phyloP scores from a whole-genome alignment of 257 asterid species.

The Striga asiatica region DNA sequence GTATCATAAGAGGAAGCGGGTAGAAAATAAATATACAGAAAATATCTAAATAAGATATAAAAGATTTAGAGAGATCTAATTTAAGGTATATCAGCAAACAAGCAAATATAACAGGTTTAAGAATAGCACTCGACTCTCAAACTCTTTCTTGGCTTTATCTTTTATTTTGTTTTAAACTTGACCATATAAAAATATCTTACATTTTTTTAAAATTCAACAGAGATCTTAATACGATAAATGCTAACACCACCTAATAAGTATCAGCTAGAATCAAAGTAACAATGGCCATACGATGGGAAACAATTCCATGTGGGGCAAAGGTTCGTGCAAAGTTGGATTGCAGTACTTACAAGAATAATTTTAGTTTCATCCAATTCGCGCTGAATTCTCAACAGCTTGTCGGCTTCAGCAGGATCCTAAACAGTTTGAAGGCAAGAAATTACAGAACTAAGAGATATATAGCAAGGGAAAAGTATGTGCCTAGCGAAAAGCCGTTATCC shows the following conservation, averaged over 20 bases:
- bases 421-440: conserved; percentile 10
- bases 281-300: not conserved
- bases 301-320: not conserved
- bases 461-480: not conserved
- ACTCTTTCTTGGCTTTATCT: not conserved
- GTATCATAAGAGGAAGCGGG: too few relatives aligned
- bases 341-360: conserved; percentile 70
- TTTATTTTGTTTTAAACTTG: not conserved
- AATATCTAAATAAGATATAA: too few relatives aligned
- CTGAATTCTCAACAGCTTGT: conserved; percentile 83
- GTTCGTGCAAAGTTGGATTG: conserved; percentile 5
- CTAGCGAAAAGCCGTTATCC: not conserved
- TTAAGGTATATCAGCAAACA: not conserved
- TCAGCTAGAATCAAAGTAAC: not conserved
- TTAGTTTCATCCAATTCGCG: conserved; percentile 93
- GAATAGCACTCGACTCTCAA: too few relatives aligned
- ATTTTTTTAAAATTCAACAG: not conserved
- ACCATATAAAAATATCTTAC: not conserved
- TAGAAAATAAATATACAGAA: too few relatives aligned
- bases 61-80: not conserved
- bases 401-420: conserved; percentile 97
- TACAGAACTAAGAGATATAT: not conserved
- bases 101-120: not conserved
- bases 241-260: not conserved
- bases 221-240: too few relatives aligned